A percentile compares a stretch with the other conserved stretches of the same genome.
Evolutionary conservation across 805 yeast species (phyloP).

Genomic region (Trichomonascus vanleenenianus): DNA sequence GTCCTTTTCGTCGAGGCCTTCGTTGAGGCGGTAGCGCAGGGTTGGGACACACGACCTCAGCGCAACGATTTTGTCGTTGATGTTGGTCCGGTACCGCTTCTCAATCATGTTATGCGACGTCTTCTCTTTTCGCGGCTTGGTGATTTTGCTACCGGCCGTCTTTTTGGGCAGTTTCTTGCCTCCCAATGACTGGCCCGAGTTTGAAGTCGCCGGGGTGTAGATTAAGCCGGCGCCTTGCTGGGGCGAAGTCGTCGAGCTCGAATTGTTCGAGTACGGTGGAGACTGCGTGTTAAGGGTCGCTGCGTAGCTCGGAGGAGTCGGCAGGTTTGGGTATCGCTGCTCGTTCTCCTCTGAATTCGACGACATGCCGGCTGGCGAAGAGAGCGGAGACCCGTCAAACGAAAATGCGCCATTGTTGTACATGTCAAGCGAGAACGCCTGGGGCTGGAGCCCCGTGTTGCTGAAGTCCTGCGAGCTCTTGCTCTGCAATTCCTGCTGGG

Average conservation of each 20-base stretch:
- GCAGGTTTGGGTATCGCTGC: slow-evolving; percentile 1
- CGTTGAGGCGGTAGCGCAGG: slow-evolving; percentile 50
- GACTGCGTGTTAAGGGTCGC: background rate
- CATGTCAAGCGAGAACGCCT: too few species aligned
- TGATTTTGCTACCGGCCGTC: slow-evolving; percentile 17
- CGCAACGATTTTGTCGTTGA: slow-evolving; percentile 60
- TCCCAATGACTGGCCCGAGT: background rate
- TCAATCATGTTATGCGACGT: slow-evolving; percentile 74
- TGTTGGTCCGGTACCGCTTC: slow-evolving; percentile 71
- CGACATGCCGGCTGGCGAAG: too few species aligned
- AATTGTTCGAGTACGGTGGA: background rate
- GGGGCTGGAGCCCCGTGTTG: too few species aligned
- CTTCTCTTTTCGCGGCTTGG: slow-evolving; percentile 35
- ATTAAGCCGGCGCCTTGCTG: background rate
- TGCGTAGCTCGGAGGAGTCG: slow-evolving; percentile 3
- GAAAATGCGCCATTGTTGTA: too few species aligned
- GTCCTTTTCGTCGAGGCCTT: slow-evolving; percentile 40
- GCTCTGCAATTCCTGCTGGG: background rate
- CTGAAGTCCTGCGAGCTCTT: too few species aligned
- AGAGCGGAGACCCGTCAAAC: too few species aligned
- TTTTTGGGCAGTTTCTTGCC: slow-evolving; percentile 3
- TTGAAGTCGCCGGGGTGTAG: background rate
- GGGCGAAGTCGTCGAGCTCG: background rate
- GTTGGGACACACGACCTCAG: slow-evolving; percentile 75
- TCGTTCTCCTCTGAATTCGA: too few species aligned